A percentile compares a stretch with the other conserved stretches of the same genome.
phyloP scores from a whole-genome alignment of 768 basidiomycete genomes.

The Mycena vitilis region DNA sequence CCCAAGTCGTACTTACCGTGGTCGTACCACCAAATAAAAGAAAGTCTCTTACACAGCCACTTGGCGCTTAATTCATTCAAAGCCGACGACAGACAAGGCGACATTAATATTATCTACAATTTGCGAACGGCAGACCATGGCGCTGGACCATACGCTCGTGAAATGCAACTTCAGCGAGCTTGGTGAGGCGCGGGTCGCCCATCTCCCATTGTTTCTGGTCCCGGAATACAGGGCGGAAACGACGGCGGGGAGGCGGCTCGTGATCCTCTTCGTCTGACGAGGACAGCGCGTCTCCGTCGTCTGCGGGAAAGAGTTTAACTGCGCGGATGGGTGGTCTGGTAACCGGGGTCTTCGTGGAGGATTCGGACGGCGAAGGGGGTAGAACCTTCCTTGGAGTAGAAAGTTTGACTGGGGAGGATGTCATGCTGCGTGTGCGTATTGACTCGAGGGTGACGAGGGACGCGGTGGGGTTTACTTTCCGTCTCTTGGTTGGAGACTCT shows the following conservation, averaged over 20 bases:
- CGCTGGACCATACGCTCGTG: constrained; percentile 20
- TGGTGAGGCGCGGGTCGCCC: constrained; percentile 51
- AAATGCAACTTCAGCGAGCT: constrained; percentile 8
- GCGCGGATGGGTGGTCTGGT: constrained; percentile 15
- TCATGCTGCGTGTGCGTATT: constrained; percentile 30
- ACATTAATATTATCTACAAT: neutral
- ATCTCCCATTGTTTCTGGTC: constrained; percentile 62
- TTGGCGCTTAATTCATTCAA: neutral
- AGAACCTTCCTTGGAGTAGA: constrained; percentile 15
- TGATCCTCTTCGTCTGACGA: constrained; percentile 39
- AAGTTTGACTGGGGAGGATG: constrained; percentile 28
- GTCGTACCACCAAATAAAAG: neutral
- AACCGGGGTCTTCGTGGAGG: constrained; percentile 33
- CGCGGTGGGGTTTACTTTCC: constrained; percentile 40
- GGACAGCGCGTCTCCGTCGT: constrained; percentile 26
- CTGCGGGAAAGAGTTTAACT: neutral
- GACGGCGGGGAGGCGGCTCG: constrained; percentile 42
- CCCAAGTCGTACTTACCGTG: no score
- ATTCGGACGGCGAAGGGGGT: constrained; percentile 22
- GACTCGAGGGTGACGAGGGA: constrained; percentile 30
- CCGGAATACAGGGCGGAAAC: constrained; percentile 62
- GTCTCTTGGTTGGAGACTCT: constrained; percentile 57
- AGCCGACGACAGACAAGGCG: no score
- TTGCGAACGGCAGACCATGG: constrained; percentile 26
- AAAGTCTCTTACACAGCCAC: constrained; percentile 3